Evolutionary conservation across 176 grass and related monocot genomes (phyloP).

Genomic region (Phragmites australis): DNA sequence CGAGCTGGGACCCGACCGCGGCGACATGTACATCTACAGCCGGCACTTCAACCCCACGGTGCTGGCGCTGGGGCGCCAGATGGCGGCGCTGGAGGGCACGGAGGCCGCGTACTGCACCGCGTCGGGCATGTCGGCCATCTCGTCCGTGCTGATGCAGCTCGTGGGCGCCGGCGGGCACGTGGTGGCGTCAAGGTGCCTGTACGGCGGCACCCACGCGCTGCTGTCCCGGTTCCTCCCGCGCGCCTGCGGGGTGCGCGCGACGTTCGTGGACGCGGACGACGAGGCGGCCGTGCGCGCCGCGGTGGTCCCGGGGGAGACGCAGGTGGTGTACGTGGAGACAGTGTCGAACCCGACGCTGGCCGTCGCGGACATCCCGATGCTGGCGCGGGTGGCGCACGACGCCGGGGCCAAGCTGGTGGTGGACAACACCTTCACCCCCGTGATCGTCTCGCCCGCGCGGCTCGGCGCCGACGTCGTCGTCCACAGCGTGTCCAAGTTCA

Average conservation of each 20-base stretch:
- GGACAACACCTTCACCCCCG: constrained; percentile 96
- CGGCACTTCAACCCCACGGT: constrained; percentile 96
- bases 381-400: constrained; percentile 75
- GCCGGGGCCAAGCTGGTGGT: constrained; percentile 81
- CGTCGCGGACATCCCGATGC: constrained; percentile 76
- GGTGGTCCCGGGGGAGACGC: constrained; percentile 53
- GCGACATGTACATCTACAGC: constrained; percentile 92
- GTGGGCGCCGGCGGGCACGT: constrained; percentile 81
- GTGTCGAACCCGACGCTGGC: constrained; percentile 90
- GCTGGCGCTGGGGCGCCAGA: constrained; percentile 88
- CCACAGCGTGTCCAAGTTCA: constrained; percentile 98
- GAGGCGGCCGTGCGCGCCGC: constrained; percentile 70
- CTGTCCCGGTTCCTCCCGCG: constrained; percentile 73
- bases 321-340: constrained; percentile 85
- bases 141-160: constrained; percentile 78
- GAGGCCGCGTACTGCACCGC: constrained; percentile 97
- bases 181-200: constrained; percentile 86
- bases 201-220: constrained; percentile 95
- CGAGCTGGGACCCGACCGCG: constrained; percentile 88
- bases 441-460: constrained; percentile 71
- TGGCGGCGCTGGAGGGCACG: constrained; percentile 94
- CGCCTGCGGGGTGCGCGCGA: constrained; percentile 54
- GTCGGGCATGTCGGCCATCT: constrained; percentile 92
- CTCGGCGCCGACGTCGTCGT: constrained; percentile 92
- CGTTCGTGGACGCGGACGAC: constrained; percentile 84